Conservation (phyloP, 2,329 filamentous ascomycete species). For the Aspergillus costaricaensis region DNA sequence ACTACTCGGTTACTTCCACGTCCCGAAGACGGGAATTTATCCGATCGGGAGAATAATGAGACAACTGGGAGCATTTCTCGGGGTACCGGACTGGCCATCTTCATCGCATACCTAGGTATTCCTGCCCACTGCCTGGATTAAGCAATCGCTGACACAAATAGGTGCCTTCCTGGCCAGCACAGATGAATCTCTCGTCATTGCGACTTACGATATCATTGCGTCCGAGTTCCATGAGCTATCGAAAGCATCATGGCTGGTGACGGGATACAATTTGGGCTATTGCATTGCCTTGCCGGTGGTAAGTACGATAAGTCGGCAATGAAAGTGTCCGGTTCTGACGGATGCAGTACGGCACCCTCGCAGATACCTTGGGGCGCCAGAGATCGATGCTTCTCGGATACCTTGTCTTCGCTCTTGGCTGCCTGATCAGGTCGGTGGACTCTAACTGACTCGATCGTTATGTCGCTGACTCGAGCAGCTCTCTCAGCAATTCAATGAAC, state of each 20-base stretch:
- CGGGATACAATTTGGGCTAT: slow-evolving; percentile 2
- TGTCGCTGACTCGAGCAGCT: background rate
- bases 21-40: background rate
- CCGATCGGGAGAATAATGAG: background rate
- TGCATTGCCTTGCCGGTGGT: slow-evolving; percentile 8
- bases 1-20: background rate
- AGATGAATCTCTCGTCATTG: slow-evolving; percentile 2
- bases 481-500: background rate
- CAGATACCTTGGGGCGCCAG: slow-evolving; percentile 1
- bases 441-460: too few relatives aligned
- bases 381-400: background rate
- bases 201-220: slow-evolving; percentile 5
- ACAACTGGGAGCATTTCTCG: background rate
- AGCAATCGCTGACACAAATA: background rate
- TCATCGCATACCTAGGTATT: slow-evolving; percentile 6
- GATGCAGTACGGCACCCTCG: background rate
- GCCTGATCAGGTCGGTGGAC: background rate
- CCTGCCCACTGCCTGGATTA: too few relatives aligned
- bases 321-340: too few relatives aligned
- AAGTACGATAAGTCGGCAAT: background rate
- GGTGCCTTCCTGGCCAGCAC: slow-evolving; percentile 6
- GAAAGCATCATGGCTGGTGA: slow-evolving; percentile 1
- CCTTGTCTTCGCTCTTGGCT: background rate
- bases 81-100: background rate
- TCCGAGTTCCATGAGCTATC: slow-evolving; percentile 1